Percentiles rank a stretch among this genome's conserved stretches.
These are phyloP conservation scores for Wallemia ichthyophaga DNA, from an alignment of 1,284 basidiomycete species.

Conservation along the genomic window DNA sequence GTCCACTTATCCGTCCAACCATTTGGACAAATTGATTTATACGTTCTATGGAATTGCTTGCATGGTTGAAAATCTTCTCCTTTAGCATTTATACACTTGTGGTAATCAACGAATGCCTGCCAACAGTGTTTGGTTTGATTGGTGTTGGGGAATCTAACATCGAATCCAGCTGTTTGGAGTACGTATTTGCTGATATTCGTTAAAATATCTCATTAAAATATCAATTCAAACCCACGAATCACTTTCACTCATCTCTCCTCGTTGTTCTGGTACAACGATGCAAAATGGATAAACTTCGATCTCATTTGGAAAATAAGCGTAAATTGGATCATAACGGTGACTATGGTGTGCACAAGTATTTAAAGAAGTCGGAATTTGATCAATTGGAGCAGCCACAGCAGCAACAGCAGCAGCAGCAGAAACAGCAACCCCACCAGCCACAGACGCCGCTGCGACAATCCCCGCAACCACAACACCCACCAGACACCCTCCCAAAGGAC, in stretches of 20 bases:
- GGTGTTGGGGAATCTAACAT: slow-evolving; percentile 75
- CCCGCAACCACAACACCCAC: slow-evolving; percentile 1
- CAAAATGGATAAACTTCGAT: background rate
- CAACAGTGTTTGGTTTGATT: slow-evolving; percentile 88
- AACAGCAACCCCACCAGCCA: background rate
- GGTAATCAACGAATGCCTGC: slow-evolving; percentile 94
- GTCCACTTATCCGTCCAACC: slow-evolving; percentile 17
- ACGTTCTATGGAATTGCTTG: slow-evolving; percentile 94
- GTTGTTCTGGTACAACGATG: no score
- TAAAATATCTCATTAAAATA: no score
- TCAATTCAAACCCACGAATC: slow-evolving; percentile 2
- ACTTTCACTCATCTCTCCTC: slow-evolving; percentile 10
- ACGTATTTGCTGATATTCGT: slow-evolving; percentile 46
- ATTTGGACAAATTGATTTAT: slow-evolving; percentile 95
- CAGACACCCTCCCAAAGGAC: slow-evolving; percentile 17
- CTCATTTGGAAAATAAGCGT: background rate
- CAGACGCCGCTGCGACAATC: no score
- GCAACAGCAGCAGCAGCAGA: background rate
- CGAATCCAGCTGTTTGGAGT: slow-evolving; percentile 58
- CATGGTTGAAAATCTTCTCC: slow-evolving; percentile 92
- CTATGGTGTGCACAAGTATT: background rate
- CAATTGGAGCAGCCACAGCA: background rate
- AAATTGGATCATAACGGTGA: background rate
- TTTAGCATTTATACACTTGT: slow-evolving; percentile 88
- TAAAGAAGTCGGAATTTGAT: background rate